phyloP scores from a whole-genome alignment of 768 basidiomycete species.

The Rhodotorula taiwanensis region DNA sequence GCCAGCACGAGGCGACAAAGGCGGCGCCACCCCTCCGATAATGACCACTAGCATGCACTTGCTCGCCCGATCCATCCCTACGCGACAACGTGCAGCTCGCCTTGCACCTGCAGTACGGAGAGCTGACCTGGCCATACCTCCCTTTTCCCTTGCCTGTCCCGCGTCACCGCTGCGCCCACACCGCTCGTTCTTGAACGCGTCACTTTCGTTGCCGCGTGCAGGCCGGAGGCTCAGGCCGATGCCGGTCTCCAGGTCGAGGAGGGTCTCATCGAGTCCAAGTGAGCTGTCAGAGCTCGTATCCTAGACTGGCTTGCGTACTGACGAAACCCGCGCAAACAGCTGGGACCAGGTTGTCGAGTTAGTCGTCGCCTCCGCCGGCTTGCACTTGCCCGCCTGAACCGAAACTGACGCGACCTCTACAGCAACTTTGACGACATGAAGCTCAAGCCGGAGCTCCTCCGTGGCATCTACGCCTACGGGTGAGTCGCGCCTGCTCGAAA shows the following conservation, averaged over 20 bases:
- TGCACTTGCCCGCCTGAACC: too few relatives aligned
- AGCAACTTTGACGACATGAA: conserved; percentile 71
- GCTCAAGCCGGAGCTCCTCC: conserved; percentile 88
- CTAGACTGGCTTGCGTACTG: neutral
- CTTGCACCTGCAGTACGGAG: too few relatives aligned
- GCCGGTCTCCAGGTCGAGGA: conserved; percentile 33
- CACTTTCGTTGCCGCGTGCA: too few relatives aligned
- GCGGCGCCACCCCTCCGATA: too few relatives aligned
- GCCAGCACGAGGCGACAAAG: neutral
- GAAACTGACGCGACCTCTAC: too few relatives aligned
- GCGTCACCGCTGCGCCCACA: too few relatives aligned
- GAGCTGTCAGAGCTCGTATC: neutral
- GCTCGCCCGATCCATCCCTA: too few relatives aligned
- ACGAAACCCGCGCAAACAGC: neutral
- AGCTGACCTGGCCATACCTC: conserved; percentile 1
- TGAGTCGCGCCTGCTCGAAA: conserved; percentile 47
- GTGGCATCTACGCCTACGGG: conserved; percentile 98
- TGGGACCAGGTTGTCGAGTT: conserved; percentile 39
- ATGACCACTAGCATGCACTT: too few relatives aligned
- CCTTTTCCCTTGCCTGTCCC: neutral
- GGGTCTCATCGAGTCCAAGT: conserved; percentile 38
- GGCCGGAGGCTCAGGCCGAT: conserved; percentile 30
- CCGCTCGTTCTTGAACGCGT: too few relatives aligned
- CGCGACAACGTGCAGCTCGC: too few relatives aligned
- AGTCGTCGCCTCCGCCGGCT: neutral